Evolutionary conservation across 495 filamentous ascomycete genomes (phyloP).

Genomic region (Tuber aestivum): DNA sequence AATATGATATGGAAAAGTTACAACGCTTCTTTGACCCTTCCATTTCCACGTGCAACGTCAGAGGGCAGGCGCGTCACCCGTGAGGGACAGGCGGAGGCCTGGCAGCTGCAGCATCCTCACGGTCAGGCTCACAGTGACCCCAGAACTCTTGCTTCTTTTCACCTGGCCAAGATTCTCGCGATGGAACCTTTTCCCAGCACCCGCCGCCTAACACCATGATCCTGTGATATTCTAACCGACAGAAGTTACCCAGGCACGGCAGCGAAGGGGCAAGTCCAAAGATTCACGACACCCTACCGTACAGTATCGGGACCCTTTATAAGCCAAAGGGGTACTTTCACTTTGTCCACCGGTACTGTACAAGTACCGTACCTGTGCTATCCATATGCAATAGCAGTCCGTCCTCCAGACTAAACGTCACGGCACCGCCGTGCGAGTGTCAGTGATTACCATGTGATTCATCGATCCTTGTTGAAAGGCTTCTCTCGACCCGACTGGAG

Average conservation of each 20-base stretch:
- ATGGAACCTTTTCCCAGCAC: neutral
- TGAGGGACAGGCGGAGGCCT: neutral
- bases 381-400: neutral
- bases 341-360: no score
- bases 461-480: neutral
- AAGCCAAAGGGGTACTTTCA: neutral
- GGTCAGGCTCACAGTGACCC: neutral
- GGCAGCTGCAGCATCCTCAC: neutral
- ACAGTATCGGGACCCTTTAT: neutral
- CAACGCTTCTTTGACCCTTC: neutral
- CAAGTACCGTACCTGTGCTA: no score
- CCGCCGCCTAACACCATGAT: neutral
- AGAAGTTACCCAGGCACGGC: neutral
- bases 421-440: no score
- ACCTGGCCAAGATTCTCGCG: neutral
- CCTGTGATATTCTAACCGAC: neutral
- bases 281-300: constrained; percentile 1
- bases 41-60: constrained; percentile 12
- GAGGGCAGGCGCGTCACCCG: neutral
- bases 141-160: neutral
- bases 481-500: neutral
- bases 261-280: neutral
- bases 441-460: neutral
- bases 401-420: no score
- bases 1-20: neutral